Evolutionary conservation across 768 basidiomycete genomes (phyloP).

Genomic region (Amanita rimosa): DNA sequence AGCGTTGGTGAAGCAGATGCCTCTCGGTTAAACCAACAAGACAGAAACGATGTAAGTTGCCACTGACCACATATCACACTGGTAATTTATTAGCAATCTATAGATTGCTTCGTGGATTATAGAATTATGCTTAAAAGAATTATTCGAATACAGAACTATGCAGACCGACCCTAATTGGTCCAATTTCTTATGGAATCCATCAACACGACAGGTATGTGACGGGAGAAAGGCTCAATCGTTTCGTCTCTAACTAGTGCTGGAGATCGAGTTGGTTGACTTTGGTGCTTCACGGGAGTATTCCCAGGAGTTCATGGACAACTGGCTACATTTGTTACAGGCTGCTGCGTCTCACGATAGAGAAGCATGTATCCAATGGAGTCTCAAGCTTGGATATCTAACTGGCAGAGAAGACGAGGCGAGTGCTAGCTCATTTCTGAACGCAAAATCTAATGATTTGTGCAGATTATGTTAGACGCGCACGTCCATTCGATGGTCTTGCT

Average conservation of each 20-base stretch:
- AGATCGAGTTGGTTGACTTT: conserved; percentile 90
- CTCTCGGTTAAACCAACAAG: conserved; percentile 43
- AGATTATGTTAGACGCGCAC: conserved; percentile 86
- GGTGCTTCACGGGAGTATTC: conserved; percentile 88
- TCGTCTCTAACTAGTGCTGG: background rate
- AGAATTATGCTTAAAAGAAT: conserved; percentile 79
- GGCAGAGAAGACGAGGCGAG: conserved; percentile 76
- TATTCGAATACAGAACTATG: conserved; percentile 89
- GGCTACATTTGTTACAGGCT: conserved; percentile 75
- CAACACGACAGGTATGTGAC: conserved; percentile 42
- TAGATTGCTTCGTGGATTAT: conserved; percentile 81
- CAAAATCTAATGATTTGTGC: background rate
- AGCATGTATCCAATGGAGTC: conserved; percentile 61
- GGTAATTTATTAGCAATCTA: background rate
- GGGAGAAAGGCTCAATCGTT: background rate
- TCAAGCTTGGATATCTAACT: conserved; percentile 82
- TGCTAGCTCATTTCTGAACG: background rate
- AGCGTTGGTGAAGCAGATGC: conserved; percentile 63
- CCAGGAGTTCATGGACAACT: conserved; percentile 78
- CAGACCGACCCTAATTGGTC: conserved; percentile 99
- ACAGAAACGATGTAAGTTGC: conserved; percentile 57
- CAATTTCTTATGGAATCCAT: conserved; percentile 84
- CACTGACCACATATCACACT: background rate
- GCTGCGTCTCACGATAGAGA: conserved; percentile 60
- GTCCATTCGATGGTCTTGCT: conserved; percentile 74